Evolutionary conservation across 2,329 filamentous ascomycete genomes (phyloP), one percentile per base, ranked within the genome.

Genomic region (Lachnellula hyalina): DNA sequence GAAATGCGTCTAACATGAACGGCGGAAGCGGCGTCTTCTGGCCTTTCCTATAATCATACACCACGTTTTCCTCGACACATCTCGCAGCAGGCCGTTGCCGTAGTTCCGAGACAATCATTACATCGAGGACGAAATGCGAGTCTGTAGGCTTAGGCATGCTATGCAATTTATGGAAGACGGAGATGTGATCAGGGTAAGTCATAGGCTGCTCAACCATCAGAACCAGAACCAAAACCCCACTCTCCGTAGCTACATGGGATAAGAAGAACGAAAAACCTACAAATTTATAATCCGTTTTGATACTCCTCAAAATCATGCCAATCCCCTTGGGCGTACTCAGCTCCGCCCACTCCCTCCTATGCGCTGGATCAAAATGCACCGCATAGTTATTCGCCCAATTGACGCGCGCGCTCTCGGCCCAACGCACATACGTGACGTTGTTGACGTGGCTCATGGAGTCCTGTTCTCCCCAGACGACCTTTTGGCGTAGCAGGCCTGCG

Each of bases 281-380:
- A 73, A 95, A 91, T 74, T 96, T 96, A 72, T 87, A 96, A 62
- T 95, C 86, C 0, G 88, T 85, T 63, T 81, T 87, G 62, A 96
- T 90, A 63, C 85, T 90, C 64, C 84, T 81, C 66, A 96, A 72
- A 56, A 96, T 94, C 53, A 96, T 69, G 0, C 92, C 91, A 17
- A 84, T 75, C 1, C 80, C 79, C 23, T 74, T 78, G 0, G 86
- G 83, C 14, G 80, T 84, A 74, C 88, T 82, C 41, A 96, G 74
- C 47, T 86, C 79, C 14, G 73, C 71, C 90, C 91, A 96, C 57
- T 81, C 74, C 42, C 75, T 70, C 54, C 76, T 75, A 60, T 92
- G 78, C 32, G 72, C 70, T 0, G 83, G 81, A 63, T 90, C 84
- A 47, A 83, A 74, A 56, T 82, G 73, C 2, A 77, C 72, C 4